These are phyloP conservation scores for Perilla frutescens DNA, from an alignment of 257 asterid species.

Conservation along the genomic window DNA sequence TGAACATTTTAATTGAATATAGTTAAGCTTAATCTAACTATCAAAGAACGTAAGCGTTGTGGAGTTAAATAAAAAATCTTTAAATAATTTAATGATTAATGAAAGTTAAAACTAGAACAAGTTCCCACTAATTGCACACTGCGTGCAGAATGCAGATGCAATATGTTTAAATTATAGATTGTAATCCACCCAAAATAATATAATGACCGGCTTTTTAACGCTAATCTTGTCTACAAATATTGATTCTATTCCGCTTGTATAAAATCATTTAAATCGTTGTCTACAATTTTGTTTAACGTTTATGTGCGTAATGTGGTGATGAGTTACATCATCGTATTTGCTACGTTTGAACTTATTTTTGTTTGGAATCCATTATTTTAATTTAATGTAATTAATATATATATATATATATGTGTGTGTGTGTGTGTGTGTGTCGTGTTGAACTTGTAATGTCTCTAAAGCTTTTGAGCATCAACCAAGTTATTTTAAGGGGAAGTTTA, in stretches of 20 bases:
- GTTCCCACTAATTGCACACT: not conserved
- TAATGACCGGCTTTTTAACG: slow-evolving; percentile 34
- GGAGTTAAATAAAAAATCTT: too few relatives aligned
- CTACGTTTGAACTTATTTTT: slow-evolving; percentile 24
- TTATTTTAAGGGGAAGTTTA: not conserved
- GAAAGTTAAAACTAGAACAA: not conserved
- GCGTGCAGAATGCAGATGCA: not conserved
- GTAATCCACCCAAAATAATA: slow-evolving; percentile 14
- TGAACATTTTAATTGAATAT: too few relatives aligned
- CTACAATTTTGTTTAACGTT: slow-evolving; percentile 17
- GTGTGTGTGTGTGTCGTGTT: slow-evolving; percentile 13
- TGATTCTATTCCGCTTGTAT: not conserved
- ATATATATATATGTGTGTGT: not conserved
- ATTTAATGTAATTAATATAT: slow-evolving; percentile 1
- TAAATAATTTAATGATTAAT: not conserved
- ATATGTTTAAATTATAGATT: too few relatives aligned
- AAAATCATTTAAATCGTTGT: not conserved
- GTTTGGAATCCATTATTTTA: not conserved
- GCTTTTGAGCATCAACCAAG: not conserved
- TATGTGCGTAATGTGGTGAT: slow-evolving; percentile 14
- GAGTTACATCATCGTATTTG: slow-evolving; percentile 27
- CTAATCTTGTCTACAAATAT: slow-evolving; percentile 26
- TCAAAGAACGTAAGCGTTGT: too few relatives aligned
- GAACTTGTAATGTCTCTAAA: not conserved
- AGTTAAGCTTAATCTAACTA: too few relatives aligned